Evolutionary conservation across 495 filamentous ascomycete species (phyloP).

Genomic region (Penicillium goetzii): DNA sequence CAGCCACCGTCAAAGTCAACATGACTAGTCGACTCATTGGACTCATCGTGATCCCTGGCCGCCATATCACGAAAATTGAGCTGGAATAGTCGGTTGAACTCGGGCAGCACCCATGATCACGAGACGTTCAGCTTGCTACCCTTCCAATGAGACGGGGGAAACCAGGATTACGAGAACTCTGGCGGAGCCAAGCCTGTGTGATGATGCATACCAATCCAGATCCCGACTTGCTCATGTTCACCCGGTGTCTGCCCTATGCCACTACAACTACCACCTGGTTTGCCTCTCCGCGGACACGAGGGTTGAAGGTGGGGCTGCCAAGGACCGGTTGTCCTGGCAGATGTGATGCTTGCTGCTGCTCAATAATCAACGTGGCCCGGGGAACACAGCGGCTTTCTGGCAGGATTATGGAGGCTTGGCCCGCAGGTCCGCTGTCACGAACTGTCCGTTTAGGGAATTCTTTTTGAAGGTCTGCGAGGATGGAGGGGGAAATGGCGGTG

Average conservation of each 20-base stretch:
- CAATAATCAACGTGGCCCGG: conserved; percentile 27
- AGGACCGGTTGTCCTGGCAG: conserved; percentile 14
- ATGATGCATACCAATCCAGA: neutral
- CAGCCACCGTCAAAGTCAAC: conserved; percentile 56
- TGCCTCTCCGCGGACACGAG: conserved; percentile 18
- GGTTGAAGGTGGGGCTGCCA: conserved; percentile 26
- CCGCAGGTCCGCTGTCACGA: conserved; percentile 11
- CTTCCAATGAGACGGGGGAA: conserved; percentile 18
- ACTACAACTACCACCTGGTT: conserved; percentile 8
- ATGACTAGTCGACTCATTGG: conserved; percentile 88
- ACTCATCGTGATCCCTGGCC: conserved; percentile 85
- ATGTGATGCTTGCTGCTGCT: conserved; percentile 7
- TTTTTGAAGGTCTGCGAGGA: conserved; percentile 12
- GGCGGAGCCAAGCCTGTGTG: conserved; percentile 8
- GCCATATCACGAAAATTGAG: conserved; percentile 85
- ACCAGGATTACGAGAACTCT: conserved; percentile 6
- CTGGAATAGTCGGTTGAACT: conserved; percentile 63
- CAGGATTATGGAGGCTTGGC: conserved; percentile 20
- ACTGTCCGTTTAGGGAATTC: conserved; percentile 9
- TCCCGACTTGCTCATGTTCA: neutral
- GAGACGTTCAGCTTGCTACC: conserved; percentile 27
- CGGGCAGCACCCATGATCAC: conserved; percentile 29
- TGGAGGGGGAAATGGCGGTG: conserved; percentile 35
- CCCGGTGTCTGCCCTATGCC: conserved; percentile 12
- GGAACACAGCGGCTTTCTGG: conserved; percentile 26